Base-by-base conservation (phyloP, 257 asterid genomes). In the Nicotiana benthamiana region DNA sequence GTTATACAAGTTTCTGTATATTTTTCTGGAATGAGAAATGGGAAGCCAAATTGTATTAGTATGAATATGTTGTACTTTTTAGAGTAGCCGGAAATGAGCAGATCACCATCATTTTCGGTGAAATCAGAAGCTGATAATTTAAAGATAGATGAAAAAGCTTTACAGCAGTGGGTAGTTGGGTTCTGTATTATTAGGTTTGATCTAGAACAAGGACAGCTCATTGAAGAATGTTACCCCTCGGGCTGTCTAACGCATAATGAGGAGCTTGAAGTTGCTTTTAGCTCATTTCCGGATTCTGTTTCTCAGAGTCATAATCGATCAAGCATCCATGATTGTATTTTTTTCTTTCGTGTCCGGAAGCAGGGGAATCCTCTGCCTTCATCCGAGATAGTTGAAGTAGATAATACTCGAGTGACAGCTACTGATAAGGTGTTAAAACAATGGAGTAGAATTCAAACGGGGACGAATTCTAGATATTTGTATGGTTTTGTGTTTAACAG, bases 281-380 rank as follows among this genome's bases (percentile, higher is more conserved):
- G 89, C 87, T 94, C 99, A 9, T 96, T 96, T 82, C 99, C 99
- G 0, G 99, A 96, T 90, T 96, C 99, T 82, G 97, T 93, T 82
- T 90, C 99, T n/a, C 99, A 94, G 86, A 82, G 86, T 80, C 97
- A 92, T 75, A 96, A 91, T 72, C 95, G 98, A 77, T 90, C 99
- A 61, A 94, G 98, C 88, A 96, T 92, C 83, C 97, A 92, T 77
- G 99, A 96, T 62, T 92, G 93, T 80, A 90, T 96, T 70, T 96
- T 96, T 89, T 94, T 96, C 89, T 96, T 94, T 88, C 98, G 98
- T 83, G 82, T 89, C 40, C 83, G 87, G 76, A 91, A 93, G 83
- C 89, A 86, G 87, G 89, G 62, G 79, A 81, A 46, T 62, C 87
- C 80, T 83, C 80, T 75, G 80, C 61, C 43, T 48, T 76, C 93